These are phyloP conservation scores for Poronia punctata DNA, from an alignment of 495 filamentous ascomycete genomes.

Conservation along the genomic window DNA sequence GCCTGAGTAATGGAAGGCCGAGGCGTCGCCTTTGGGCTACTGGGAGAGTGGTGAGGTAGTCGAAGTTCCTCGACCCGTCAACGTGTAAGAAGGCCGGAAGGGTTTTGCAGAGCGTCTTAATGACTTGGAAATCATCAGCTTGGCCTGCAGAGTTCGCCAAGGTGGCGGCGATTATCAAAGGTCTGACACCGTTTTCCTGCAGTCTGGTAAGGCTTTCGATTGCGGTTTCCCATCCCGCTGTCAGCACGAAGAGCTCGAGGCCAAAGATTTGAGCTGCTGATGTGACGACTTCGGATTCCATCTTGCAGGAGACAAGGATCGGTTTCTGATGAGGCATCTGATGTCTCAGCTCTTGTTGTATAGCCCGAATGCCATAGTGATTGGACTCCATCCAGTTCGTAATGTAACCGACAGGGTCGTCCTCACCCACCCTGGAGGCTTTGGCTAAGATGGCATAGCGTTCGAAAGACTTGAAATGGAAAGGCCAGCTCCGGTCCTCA, in stretches of 20 bases:
- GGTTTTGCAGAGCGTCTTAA: not conserved
- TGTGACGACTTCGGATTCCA: not conserved
- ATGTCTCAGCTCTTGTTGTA: not conserved
- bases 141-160: not conserved
- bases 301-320: not conserved
- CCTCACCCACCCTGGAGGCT: not conserved
- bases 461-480: not conserved
- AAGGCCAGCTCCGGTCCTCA: not conserved
- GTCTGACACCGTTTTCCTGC: not conserved
- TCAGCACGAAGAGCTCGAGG: not conserved
- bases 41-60: not conserved
- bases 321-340: not conserved
- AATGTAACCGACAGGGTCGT: not conserved
- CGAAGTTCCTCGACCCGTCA: slow-evolving; percentile 1
- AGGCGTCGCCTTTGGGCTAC: not conserved
- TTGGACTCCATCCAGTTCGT: not conserved
- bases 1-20: not conserved
- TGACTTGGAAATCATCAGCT: not conserved
- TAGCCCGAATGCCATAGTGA: not conserved
- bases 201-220: not conserved
- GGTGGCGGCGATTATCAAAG: not conserved
- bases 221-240: too few species aligned
- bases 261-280: not conserved
- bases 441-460: not conserved
- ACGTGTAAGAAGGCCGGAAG: not conserved